Evolutionary conservation across 2,329 filamentous ascomycete genomes (phyloP), one percentile per base, ranked within the genome.

Genomic region (Diaporthe batatas): DNA sequence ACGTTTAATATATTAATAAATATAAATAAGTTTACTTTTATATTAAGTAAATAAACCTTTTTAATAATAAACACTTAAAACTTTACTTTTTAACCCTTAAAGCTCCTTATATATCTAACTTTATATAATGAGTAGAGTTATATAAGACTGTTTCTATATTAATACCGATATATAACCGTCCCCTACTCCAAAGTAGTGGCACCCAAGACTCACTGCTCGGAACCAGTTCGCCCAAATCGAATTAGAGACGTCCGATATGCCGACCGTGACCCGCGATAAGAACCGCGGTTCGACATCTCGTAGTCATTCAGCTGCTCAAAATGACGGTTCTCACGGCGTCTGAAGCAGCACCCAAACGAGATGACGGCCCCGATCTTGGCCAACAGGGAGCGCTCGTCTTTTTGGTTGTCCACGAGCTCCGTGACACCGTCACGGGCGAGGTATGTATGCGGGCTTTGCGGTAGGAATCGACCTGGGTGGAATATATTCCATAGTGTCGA

Each of bases 391-490:
- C 87, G 83, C 6, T 82, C 79, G 74, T 89, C 86, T 77, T 85
- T 82, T 76, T 86, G 82, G 0, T 87, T 87, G 39, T 80, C 79
- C 49, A 88, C 78, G 79, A 89, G 87, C 0, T 85, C 86, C 5
- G 80, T 76, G 1, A 42, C 39, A 18, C 87, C 87, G 77, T 90
- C 87, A 67, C 78, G 77, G 0, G 83, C 82, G 3, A 91, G 82
- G 76, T 89, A 89, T 6, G 87, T 82, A 73, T 84, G 86, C 58
- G 84, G 84, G 72, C 82, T 84, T 72, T 80, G 76, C 0, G 89
- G 89, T 23, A 91, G 79, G 76, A 82, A 89, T 39, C 81, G 81
- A 47, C 88, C 82, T 29, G 88, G 88, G 74, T 90, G 86, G 6
- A 85, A 80, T 3, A 83, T 51, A 73, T 89, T 90, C 78, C 88